phyloP scores from a whole-genome alignment of 2,329 filamentous ascomycete genomes.

The Pseudocercospora pini-densiflorae region DNA sequence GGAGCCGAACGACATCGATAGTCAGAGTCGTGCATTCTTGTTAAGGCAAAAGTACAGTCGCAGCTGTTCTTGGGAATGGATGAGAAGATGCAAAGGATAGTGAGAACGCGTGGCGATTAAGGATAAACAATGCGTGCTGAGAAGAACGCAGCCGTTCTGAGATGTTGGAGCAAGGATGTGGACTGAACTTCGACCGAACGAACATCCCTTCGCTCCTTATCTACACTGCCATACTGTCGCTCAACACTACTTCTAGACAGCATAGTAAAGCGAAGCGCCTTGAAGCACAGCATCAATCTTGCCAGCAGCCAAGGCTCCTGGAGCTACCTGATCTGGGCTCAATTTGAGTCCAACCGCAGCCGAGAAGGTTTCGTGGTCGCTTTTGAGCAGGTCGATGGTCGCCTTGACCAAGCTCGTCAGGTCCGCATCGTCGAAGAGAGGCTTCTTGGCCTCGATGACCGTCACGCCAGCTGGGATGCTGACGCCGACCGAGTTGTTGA shows the following conservation, averaged over 20 bases:
- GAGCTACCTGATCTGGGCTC: constrained; percentile 25
- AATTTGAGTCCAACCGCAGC: constrained; percentile 31
- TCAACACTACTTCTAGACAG: constrained; percentile 6
- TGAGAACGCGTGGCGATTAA: too few species aligned
- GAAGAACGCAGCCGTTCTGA: too few species aligned
- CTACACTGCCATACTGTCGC: too few species aligned
- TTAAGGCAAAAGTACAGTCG: too few species aligned
- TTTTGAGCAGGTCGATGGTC: constrained; percentile 32
- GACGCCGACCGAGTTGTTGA: constrained; percentile 33
- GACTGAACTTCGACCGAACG: background rate
- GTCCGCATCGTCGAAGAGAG: constrained; percentile 32
- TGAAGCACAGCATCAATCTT: constrained; percentile 30
- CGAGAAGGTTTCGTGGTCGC: constrained; percentile 34
- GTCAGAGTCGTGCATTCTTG: too few species aligned
- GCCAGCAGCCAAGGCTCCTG: constrained; percentile 25
- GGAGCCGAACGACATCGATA: too few species aligned
- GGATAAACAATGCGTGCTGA: too few species aligned
- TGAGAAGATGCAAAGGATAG: too few species aligned
- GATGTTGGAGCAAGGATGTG: background rate
- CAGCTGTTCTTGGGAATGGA: too few species aligned
- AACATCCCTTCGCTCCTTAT: background rate
- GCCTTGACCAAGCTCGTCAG: constrained; percentile 30
- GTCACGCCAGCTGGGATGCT: constrained; percentile 28
- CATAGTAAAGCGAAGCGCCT: constrained; percentile 24
- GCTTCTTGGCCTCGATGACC: constrained; percentile 32